A percentile compares a stretch with the other conserved stretches of the same genome.
Conservation (phyloP, 305 asterid species). For the Plantago rigida region DNA sequence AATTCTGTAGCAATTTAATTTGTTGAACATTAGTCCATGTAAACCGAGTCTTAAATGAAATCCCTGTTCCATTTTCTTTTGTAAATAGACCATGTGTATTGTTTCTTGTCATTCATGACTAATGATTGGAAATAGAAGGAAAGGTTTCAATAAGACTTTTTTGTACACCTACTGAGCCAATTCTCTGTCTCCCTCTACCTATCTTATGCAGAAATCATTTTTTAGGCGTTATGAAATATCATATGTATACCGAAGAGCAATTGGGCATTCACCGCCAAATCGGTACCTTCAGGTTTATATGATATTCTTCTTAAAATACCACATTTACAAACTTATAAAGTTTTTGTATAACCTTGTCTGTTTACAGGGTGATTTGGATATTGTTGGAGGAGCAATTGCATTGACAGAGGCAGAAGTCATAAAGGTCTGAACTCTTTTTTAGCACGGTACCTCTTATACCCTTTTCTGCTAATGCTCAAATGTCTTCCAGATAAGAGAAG, state of each 20-base stretch:
- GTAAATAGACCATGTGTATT: too few species aligned
- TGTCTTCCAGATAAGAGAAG: neutral
- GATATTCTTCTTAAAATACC: conserved; percentile 17
- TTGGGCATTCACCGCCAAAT: conserved; percentile 94
- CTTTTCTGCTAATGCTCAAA: neutral
- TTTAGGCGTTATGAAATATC: conserved; percentile 82
- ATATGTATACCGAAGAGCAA: conserved; percentile 75
- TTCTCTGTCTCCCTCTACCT: conserved; percentile 5
- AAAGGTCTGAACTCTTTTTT: conserved; percentile 47
- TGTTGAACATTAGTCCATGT: too few species aligned
- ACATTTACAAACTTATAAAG: conserved; percentile 10
- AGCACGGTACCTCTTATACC: conserved; percentile 6
- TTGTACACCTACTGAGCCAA: neutral
- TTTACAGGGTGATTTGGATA: conserved; percentile 83
- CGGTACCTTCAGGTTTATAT: conserved; percentile 81
- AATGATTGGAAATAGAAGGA: too few species aligned
- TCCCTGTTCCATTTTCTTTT: too few species aligned
- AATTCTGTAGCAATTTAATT: too few species aligned
- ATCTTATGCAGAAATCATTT: conserved; percentile 53
- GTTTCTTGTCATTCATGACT: too few species aligned
- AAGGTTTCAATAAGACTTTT: too few species aligned
- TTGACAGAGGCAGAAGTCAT: conserved; percentile 92
- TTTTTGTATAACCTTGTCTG: conserved; percentile 14
- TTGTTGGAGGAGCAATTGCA: conserved; percentile 79
- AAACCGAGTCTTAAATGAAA: too few species aligned